Evolutionary conservation across 2,329 filamentous ascomycete genomes (phyloP).

Genomic region (Fusarium udum): DNA sequence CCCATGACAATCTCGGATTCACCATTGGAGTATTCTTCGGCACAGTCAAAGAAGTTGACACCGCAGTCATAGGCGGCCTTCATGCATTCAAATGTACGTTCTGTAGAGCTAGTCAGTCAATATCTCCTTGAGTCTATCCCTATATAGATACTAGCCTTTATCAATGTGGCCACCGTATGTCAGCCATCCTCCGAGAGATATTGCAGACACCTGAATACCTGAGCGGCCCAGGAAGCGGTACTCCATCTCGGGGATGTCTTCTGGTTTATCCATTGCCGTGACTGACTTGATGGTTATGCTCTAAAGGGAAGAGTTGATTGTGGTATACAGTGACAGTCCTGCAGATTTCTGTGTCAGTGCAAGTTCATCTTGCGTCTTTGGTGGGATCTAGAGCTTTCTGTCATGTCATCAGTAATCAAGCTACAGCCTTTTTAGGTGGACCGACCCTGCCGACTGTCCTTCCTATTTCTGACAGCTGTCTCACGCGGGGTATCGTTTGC

Average conservation of each 20-base stretch:
- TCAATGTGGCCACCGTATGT: conserved; percentile 79
- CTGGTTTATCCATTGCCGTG: conserved; percentile 52
- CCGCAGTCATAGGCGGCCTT: conserved; percentile 68
- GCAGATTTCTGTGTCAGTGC: not conserved
- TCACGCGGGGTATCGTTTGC: conserved; percentile 18
- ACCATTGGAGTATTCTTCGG: conserved; percentile 66
- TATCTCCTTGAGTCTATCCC: not conserved
- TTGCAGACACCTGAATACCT: conserved; percentile 78
- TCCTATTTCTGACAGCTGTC: not conserved
- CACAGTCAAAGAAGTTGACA: conserved; percentile 71
- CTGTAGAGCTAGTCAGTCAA: conserved; percentile 36
- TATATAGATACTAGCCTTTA: conserved; percentile 59
- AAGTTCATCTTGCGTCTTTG: not conserved
- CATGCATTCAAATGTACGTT: conserved; percentile 66
- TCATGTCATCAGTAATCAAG: not conserved
- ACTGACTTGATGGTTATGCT: not conserved
- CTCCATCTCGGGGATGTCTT: conserved; percentile 66
- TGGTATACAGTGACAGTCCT: not conserved
- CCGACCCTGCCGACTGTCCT: not conserved
- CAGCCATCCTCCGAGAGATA: conserved; percentile 77
- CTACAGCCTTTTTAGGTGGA: not conserved
- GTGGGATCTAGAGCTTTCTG: conserved; percentile 9
- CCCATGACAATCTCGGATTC: conserved; percentile 72
- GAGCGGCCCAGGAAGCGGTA: conserved; percentile 77
- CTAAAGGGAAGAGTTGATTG: too few species aligned